Percentiles rank a stretch among this genome's conserved stretches.
Conservation (phyloP, 805 yeast genomes). For the Yarrowia porcina region DNA sequence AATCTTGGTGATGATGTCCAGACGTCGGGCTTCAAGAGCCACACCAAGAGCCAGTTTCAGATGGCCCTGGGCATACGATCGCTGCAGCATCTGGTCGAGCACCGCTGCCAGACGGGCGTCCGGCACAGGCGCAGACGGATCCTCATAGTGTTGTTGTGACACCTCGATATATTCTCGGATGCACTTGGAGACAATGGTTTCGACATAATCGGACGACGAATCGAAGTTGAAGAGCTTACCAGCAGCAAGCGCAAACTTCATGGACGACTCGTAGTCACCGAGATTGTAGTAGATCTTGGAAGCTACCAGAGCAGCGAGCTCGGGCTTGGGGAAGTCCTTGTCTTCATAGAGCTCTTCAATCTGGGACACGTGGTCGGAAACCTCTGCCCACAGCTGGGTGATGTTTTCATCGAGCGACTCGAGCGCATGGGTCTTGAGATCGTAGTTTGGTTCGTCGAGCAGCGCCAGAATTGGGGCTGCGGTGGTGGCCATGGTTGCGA, state of each 20-base stretch:
- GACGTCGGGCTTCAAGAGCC: conserved; percentile 80
- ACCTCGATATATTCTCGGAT: conserved; percentile 73
- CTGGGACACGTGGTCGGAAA: conserved; percentile 81
- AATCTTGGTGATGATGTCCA: conserved; percentile 65
- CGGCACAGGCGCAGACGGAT: conserved; percentile 29
- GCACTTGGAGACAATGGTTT: conserved; percentile 91
- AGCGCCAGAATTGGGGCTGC: conserved; percentile 93
- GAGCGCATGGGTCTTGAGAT: conserved; percentile 79
- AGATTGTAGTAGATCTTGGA: conserved; percentile 88
- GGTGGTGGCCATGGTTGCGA: conserved; percentile 56
- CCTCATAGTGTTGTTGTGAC: conserved; percentile 51
- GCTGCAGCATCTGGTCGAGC: conserved; percentile 81
- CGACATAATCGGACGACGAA: conserved; percentile 79
- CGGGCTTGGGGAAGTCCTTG: conserved; percentile 65
- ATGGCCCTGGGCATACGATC: conserved; percentile 71
- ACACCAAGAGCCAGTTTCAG: conserved; percentile 82
- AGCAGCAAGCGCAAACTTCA: conserved; percentile 81
- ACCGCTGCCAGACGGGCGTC: conserved; percentile 64
- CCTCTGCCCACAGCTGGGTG: conserved; percentile 95
- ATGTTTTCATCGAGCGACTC: conserved; percentile 75
- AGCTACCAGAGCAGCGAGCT: conserved; percentile 85
- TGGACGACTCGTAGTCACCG: conserved; percentile 90
- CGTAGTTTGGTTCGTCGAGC: conserved; percentile 73
- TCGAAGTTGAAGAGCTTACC: conserved; percentile 73
- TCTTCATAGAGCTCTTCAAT: conserved; percentile 93